Percentiles rank a stretch among this genome's conserved stretches.
Evolutionary conservation across 805 yeast species (phyloP).

Genomic region (Wickerhamomyces sydowiorum): DNA sequence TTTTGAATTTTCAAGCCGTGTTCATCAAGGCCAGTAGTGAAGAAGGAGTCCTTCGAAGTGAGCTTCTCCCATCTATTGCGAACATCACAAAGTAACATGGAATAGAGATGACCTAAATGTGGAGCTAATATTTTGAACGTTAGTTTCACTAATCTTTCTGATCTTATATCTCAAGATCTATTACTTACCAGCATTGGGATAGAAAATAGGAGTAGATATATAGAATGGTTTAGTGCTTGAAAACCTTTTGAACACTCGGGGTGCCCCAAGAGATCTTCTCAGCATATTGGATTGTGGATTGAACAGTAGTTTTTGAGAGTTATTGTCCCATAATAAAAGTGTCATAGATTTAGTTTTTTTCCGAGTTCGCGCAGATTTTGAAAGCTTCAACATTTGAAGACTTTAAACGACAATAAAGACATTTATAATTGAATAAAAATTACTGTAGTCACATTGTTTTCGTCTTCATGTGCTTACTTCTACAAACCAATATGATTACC

Average conservation of each 20-base stretch:
- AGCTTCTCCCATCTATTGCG: slow-evolving; percentile 65
- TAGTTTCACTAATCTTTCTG: too few relatives aligned
- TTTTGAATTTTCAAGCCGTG: slow-evolving; percentile 90
- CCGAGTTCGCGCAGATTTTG: too few relatives aligned
- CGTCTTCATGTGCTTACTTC: too few relatives aligned
- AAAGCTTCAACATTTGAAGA: too few relatives aligned
- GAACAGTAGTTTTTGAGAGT: too few relatives aligned
- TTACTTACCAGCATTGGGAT: slow-evolving; percentile 70
- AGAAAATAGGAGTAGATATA: slow-evolving; percentile 89
- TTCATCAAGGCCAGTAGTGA: slow-evolving; percentile 94
- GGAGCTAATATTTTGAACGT: slow-evolving; percentile 52
- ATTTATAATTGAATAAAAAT: too few relatives aligned
- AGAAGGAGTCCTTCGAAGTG: slow-evolving; percentile 36
- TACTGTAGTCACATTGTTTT: too few relatives aligned
- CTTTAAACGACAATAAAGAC: too few relatives aligned
- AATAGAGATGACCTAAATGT: slow-evolving; percentile 88
- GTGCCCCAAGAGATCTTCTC: neutral
- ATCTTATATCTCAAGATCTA: too few relatives aligned
- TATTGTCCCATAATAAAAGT: too few relatives aligned
- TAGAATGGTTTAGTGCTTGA: slow-evolving; percentile 27
- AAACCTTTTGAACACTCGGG: slow-evolving; percentile 1
- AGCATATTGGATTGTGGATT: neutral
- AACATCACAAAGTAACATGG: slow-evolving; percentile 81
- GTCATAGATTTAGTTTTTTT: too few relatives aligned
- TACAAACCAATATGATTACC: too few relatives aligned